These are phyloP conservation scores for Plantago elongata DNA, from an alignment of 257 asterid genomes.

Conservation along the genomic window DNA sequence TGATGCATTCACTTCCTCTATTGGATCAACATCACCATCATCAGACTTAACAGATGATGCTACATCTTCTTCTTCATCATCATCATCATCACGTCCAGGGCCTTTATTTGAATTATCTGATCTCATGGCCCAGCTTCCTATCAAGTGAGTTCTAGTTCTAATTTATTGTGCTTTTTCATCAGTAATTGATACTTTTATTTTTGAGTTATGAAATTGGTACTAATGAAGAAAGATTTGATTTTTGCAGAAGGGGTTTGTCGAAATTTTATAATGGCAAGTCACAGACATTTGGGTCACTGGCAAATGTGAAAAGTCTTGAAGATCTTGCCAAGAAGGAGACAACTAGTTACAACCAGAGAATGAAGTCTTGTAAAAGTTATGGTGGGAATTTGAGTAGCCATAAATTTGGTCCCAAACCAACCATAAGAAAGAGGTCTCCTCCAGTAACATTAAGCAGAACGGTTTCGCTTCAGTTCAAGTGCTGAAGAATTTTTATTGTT, in stretches of 20 bases:
- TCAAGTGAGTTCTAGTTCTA: conserved; percentile 37
- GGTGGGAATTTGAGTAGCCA: conserved; percentile 30
- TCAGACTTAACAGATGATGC: conserved; percentile 42
- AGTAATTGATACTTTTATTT: background rate
- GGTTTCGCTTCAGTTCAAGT: conserved; percentile 8
- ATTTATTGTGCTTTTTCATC: background rate
- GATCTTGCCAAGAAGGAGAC: conserved; percentile 54
- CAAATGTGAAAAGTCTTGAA: conserved; percentile 37
- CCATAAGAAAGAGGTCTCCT: conserved; percentile 44
- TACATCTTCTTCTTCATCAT: conserved; percentile 26
- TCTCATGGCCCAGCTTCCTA: conserved; percentile 61
- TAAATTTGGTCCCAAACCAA: conserved; percentile 52
- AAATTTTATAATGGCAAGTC: conserved; percentile 61
- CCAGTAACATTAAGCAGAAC: conserved; percentile 9
- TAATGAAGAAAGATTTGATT: background rate
- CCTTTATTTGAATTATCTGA: conserved; percentile 44
- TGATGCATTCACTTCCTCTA: conserved; percentile 18
- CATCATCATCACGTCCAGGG: conserved; percentile 31
- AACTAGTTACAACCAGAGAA: conserved; percentile 27
- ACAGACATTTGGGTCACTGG: conserved; percentile 45
- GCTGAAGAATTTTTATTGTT: background rate
- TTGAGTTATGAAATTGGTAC: background rate
- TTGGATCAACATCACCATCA: conserved; percentile 21
- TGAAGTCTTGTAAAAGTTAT: conserved; percentile 51
- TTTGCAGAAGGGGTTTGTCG: conserved; percentile 63